Conservation (phyloP, 1,284 basidiomycete genomes). For the Pseudozyma hubeiensis region DNA sequence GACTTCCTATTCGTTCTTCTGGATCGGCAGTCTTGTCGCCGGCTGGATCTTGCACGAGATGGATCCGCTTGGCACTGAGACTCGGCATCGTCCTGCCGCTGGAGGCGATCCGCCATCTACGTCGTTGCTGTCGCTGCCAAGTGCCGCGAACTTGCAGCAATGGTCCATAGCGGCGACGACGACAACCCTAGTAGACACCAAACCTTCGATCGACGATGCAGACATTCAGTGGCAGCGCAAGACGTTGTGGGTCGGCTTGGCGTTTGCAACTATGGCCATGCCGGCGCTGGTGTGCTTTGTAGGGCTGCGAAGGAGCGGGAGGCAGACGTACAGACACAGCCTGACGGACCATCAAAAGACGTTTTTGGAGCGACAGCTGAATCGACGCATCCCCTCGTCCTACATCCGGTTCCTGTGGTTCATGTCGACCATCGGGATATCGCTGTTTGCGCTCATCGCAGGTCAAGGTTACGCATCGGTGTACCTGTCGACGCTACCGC, state of each 20-base stretch:
- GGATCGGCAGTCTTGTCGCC: constrained; percentile 70
- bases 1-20: constrained; percentile 72
- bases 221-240: constrained; percentile 74
- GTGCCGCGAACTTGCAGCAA: constrained; percentile 15
- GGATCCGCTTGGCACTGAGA: constrained; percentile 49
- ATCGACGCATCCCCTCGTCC: constrained; percentile 71
- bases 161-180: constrained; percentile 12
- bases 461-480: constrained; percentile 74
- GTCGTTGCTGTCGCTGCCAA: constrained; percentile 21
- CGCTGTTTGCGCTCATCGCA: constrained; percentile 73
- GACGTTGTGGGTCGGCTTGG: constrained; percentile 73
- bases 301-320: constrained; percentile 60
- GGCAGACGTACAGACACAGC: constrained; percentile 66
- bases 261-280: constrained; percentile 73
- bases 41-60: constrained; percentile 71
- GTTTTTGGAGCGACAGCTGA: constrained; percentile 71
- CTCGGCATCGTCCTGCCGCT: constrained; percentile 16
- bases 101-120: background rate
- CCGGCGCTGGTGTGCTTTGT: constrained; percentile 70
- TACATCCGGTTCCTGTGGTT: constrained; percentile 75
- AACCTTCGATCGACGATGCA: constrained; percentile 47
- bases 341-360: constrained; percentile 70
- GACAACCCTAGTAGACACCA: background rate
- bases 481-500: constrained; percentile 73
- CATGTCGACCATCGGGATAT: constrained; percentile 72